These are phyloP conservation scores for Hyphodiscus sp. DNA, from an alignment of 2,329 filamentous ascomycete species.

Conservation along the genomic window DNA sequence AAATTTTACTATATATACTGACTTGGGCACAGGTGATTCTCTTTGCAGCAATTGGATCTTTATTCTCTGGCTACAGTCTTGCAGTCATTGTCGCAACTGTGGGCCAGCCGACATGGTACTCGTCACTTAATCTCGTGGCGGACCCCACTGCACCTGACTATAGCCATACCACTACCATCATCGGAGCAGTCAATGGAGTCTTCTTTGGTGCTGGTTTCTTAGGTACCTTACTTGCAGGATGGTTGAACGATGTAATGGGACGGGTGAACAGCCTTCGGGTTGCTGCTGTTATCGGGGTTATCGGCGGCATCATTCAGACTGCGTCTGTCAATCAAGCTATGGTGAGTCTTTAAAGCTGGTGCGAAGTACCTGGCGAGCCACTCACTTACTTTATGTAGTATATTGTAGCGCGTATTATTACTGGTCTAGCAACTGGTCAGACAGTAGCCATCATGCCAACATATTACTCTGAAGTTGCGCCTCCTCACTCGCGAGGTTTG, in stretches of 20 bases:
- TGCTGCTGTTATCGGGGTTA: constrained; percentile 38
- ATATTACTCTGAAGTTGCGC: constrained; percentile 11
- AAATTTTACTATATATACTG: no score
- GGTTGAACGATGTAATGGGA: constrained; percentile 18
- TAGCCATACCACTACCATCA: constrained; percentile 10
- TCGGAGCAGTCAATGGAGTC: constrained; percentile 20
- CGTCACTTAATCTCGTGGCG: constrained; percentile 4
- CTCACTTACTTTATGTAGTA: constrained; percentile 1
- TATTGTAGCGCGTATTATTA: constrained; percentile 39
- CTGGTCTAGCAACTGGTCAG: constrained; percentile 39
- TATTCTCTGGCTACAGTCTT: constrained; percentile 9
- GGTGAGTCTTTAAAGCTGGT: constrained; percentile 1
- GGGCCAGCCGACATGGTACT: constrained; percentile 11
- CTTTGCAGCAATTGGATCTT: constrained; percentile 12
- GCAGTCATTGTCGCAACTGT: constrained; percentile 10
- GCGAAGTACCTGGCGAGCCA: background rate
- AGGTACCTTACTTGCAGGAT: constrained; percentile 19
- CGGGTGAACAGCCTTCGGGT: constrained; percentile 35
- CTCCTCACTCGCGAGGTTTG: constrained; percentile 7
- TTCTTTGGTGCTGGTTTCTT: constrained; percentile 31
- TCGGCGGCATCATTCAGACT: constrained; percentile 37
- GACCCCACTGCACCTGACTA: constrained; percentile 6
- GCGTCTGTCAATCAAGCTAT: constrained; percentile 8
- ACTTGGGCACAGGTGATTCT: constrained; percentile 3
- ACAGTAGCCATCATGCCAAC: constrained; percentile 10